These are phyloP conservation scores for Fusarium dlaminii DNA, from an alignment of 2,329 filamentous ascomycete species.

Conservation along the genomic window DNA sequence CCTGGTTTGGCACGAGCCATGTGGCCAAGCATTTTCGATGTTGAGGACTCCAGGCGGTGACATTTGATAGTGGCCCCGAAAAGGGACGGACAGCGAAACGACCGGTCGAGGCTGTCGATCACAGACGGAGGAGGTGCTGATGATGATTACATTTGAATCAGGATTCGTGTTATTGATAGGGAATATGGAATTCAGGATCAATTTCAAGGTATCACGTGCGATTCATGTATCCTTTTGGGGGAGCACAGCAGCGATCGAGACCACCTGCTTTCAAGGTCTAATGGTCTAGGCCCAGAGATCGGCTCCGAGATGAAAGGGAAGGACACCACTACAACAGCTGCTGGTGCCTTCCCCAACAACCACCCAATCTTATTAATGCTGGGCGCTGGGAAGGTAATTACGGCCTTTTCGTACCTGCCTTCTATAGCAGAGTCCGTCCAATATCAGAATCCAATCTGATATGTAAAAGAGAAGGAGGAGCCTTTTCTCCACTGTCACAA, in stretches of 20 bases:
- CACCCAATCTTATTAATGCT: background rate
- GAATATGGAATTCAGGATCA: background rate
- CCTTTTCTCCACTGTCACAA: background rate
- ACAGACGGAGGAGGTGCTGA: background rate
- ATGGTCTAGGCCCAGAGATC: slow-evolving; percentile 11
- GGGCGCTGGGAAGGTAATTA: background rate
- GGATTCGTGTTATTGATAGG: background rate
- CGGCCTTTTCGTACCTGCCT: slow-evolving; percentile 24
- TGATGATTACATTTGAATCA: slow-evolving; percentile 5
- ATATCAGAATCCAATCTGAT: background rate
- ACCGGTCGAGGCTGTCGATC: slow-evolving; percentile 33
- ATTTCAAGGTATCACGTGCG: background rate
- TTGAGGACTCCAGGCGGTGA: slow-evolving; percentile 3
- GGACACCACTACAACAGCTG: background rate
- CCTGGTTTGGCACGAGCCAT: slow-evolving; percentile 36
- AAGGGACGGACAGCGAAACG: background rate
- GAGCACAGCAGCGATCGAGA: slow-evolving; percentile 7
- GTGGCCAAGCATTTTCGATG: slow-evolving; percentile 17
- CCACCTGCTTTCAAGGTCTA: background rate
- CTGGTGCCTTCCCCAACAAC: background rate
- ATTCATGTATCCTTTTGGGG: background rate
- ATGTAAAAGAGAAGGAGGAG: background rate
- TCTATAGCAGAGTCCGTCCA: slow-evolving; percentile 5
- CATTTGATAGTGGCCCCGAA: slow-evolving; percentile 14
- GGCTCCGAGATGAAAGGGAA: slow-evolving; percentile 13